Conservation (phyloP, 441 rosid species). For the Codiaeum variegatum region DNA sequence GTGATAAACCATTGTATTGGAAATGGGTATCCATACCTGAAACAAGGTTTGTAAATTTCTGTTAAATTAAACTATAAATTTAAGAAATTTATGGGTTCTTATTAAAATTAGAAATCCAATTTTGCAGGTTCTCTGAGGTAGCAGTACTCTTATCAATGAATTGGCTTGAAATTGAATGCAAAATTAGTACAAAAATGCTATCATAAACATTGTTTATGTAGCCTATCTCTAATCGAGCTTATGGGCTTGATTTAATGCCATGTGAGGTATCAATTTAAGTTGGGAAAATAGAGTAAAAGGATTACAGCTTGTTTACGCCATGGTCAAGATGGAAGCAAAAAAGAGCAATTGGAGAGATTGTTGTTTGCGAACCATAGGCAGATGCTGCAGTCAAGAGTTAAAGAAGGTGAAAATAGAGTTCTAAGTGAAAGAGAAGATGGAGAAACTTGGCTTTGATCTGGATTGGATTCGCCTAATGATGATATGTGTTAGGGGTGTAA, state of each 20-base stretch:
- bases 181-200: slow-evolving; percentile 33
- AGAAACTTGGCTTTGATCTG: too few relatives aligned
- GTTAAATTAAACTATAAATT: not conserved
- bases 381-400: slow-evolving; percentile 25
- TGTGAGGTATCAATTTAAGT: slow-evolving; percentile 40
- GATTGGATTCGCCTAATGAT: too few relatives aligned
- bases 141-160: slow-evolving; percentile 41
- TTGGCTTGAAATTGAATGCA: slow-evolving; percentile 51
- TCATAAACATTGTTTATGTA: slow-evolving; percentile 49
- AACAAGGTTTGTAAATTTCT: slow-evolving; percentile 38
- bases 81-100: too few relatives aligned
- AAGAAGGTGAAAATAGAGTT: slow-evolving; percentile 15
- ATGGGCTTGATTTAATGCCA: slow-evolving; percentile 53
- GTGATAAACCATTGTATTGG: slow-evolving; percentile 51
- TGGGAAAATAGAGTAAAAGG: slow-evolving; percentile 10
- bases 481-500: too few relatives aligned
- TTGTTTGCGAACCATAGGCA: slow-evolving; percentile 32
- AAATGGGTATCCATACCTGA: slow-evolving; percentile 41
- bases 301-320: slow-evolving; percentile 30
- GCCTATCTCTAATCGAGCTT: slow-evolving; percentile 39
- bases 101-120: not conserved
- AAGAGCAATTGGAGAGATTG: slow-evolving; percentile 33
- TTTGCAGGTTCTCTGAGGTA: slow-evolving; percentile 51
- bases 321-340: slow-evolving; percentile 24
- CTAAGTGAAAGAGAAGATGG: slow-evolving; percentile 39